Base-by-base conservation (phyloP, 169 alveolate species). In the Theileria orientalis region DNA sequence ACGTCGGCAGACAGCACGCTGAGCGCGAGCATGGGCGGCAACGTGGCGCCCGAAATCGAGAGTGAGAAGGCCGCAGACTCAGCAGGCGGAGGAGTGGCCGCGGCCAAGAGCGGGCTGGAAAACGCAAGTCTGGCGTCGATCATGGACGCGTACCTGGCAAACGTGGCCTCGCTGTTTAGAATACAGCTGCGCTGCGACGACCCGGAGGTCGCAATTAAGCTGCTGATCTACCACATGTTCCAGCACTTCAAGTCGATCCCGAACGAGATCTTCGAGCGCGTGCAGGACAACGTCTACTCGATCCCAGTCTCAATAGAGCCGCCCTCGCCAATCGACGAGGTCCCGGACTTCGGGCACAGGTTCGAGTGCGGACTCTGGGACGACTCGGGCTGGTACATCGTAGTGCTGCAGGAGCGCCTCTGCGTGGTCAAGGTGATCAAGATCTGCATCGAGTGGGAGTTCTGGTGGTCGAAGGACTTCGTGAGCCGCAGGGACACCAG, bases 391-490 rank as follows among this genome's bases (percentile, higher is more conserved):
- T 54, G 76, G 83, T 60, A 37, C 62, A 67, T 75, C 29, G 94
- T 92, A 1, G 80, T 91, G 47, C 60, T 94, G 29, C 93, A 83
- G 67, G 95, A 95, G 23, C 83, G 85, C 52, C 71, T 94, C 21
- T 74, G 85, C 33, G 86, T 94, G 57, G 92, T 92, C 47, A 90
- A 92, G 74, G 90, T 83, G 49, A 63, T 87, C 42, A 91, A 91
- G 60, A 74, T 89, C 0, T 94, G 97, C 49, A 89, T 90, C 27
- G 95, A 92, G 42, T 85, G 93, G 90, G 94, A 91, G 56, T 88
- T 87, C 47, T 94, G 95, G 92, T 94, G 97, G 97, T 79, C 92
- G 49, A 92, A 83, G 63, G 88, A 85, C 42, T 94, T 94, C 72
- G 84, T 94, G 25, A 90, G 94, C 62, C 71, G 97, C 49, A 71